Conservation (phyloP, 179 eudicot species). For the Carnegiea gigantea region DNA sequence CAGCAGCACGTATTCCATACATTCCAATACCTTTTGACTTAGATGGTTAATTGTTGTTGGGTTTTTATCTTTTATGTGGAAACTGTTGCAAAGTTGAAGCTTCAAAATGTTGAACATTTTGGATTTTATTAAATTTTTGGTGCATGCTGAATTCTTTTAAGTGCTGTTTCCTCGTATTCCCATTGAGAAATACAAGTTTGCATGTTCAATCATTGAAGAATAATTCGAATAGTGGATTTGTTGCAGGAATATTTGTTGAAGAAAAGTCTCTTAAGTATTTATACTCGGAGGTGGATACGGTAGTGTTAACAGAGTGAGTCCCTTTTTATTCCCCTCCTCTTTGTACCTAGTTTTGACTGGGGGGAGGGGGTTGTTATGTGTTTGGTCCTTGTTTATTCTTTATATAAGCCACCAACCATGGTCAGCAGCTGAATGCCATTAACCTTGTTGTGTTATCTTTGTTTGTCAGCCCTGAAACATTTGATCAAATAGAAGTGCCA, state of each 20-base stretch:
- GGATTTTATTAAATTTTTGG: neutral
- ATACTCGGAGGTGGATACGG: slow-evolving; percentile 69
- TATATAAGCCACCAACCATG: neutral
- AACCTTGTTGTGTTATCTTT: slow-evolving; percentile 16
- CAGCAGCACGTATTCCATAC: neutral
- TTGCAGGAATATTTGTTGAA: slow-evolving; percentile 78
- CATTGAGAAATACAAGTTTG: neutral
- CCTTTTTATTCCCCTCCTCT: neutral
- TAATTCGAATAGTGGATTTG: neutral
- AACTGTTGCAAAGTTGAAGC: neutral
- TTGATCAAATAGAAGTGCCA: slow-evolving; percentile 73
- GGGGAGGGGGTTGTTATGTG: neutral
- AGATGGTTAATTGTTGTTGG: too few relatives aligned
- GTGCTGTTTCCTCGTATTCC: neutral
- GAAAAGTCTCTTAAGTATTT: slow-evolving; percentile 62
- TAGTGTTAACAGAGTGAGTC: slow-evolving; percentile 81
- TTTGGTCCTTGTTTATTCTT: neutral
- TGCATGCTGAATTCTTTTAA: neutral
- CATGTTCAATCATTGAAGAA: neutral
- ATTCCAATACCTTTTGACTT: too few relatives aligned
- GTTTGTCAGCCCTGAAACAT: slow-evolving; percentile 65
- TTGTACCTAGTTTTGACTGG: neutral
- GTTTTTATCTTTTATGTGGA: neutral
- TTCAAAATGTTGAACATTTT: neutral
- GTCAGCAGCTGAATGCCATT: neutral